Evolutionary conservation across 2,329 filamentous ascomycete genomes (phyloP), one percentile per base, ranked within the genome.

Genomic region (Botrytis squamosa): DNA sequence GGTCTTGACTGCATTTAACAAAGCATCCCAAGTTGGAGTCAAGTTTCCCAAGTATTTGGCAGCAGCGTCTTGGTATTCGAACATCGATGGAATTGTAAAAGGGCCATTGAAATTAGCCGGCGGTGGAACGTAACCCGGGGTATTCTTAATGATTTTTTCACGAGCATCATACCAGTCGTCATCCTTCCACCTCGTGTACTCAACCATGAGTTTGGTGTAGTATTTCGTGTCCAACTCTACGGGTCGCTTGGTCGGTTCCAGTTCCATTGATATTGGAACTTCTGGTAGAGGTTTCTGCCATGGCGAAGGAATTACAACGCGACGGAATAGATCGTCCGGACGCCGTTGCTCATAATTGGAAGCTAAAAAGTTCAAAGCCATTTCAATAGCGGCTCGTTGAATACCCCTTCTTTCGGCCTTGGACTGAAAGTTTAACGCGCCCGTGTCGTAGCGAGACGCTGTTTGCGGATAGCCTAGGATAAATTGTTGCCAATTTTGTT

Each of bases 301-400:
- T 55, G 66, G 40, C 3, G 68, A 38, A 18, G 75, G 74, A 3
- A 79, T 60, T 14, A 77, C 70, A 29, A 80, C 42, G 1, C 74
- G 70, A 33, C 80, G 74, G 64, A 80, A 80, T 20, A 76, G 75
- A 70, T 80, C 77, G 3, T 73, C 59, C 12, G 78, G 78, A 14
- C 80, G 76, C 64, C 78, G 77, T 62, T 81, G 80, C 60, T 81
- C 80, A 42, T 78, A 74, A 68, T 80, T 81, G 1, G 76, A 76
- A 8, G 77, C 77, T 10, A 80, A 49, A 3, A 78, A 69, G 38
- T 80, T 80, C 22, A 81, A 71, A 4, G 71, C 75, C 20, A 79
- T 71, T 67, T 81, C 76, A 62, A 79, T 77, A 25, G 78, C 76
- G 18, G 78, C 80, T 74, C 79, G 67, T 65, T 77, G 74, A 16